Evolutionary conservation across 1,139 yeast species (phyloP).

Genomic region (Yamadazyma conglobata): DNA sequence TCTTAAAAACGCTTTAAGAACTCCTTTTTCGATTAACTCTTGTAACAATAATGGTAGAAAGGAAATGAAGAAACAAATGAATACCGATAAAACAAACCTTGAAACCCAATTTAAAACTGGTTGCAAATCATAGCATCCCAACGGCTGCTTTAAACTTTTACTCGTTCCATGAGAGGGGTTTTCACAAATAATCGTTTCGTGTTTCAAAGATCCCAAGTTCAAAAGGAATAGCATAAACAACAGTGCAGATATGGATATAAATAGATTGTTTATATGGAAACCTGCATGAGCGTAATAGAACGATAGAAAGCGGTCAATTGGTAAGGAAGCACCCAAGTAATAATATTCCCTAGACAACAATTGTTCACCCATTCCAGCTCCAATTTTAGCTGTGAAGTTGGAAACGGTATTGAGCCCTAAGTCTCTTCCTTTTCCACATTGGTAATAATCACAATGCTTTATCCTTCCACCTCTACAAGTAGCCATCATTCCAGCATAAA

Average conservation of each 20-base stretch:
- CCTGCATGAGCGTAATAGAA: constrained; percentile 93
- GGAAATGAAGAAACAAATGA: constrained; percentile 79
- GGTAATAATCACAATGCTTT: constrained; percentile 83
- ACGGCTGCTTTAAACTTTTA: constrained; percentile 60
- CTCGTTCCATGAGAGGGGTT: constrained; percentile 43
- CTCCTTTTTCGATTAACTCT: constrained; percentile 76
- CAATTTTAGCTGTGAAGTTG: constrained; percentile 83
- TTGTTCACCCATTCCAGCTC: constrained; percentile 96
- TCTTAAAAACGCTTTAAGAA: constrained; percentile 57
- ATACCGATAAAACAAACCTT: constrained; percentile 75
- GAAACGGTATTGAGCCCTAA: constrained; percentile 81
- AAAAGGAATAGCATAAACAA: constrained; percentile 65
- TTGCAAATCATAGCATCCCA: constrained; percentile 71
- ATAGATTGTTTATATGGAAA: constrained; percentile 77
- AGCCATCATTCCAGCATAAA: constrained; percentile 89
- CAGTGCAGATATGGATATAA: constrained; percentile 72
- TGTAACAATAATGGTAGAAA: constrained; percentile 77
- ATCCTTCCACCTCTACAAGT: constrained; percentile 78
- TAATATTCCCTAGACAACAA: constrained; percentile 79
- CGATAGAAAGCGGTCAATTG: constrained; percentile 75
- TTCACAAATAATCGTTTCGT: constrained; percentile 58
- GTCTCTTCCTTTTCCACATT: constrained; percentile 91
- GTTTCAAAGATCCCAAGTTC: constrained; percentile 62
- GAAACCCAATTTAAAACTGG: constrained; percentile 82
- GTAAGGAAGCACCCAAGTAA: constrained; percentile 74